These are phyloP conservation scores for Boletus edulis DNA, from an alignment of 768 basidiomycete species.

Conservation along the genomic window DNA sequence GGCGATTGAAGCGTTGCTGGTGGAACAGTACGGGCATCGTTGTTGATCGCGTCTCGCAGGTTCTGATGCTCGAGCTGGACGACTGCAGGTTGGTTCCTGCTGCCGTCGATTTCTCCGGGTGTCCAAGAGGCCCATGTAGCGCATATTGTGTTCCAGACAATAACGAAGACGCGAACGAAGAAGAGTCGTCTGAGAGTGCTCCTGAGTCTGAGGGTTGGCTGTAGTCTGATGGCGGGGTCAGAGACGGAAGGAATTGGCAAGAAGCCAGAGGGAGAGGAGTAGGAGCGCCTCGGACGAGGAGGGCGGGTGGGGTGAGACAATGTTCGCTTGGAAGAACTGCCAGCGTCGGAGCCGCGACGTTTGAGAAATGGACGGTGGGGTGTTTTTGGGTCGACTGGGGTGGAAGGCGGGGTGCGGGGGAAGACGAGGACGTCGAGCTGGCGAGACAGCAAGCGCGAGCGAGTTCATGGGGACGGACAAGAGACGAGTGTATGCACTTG, in stretches of 20 bases:
- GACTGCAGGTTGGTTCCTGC: slow-evolving; percentile 6
- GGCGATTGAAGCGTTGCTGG: slow-evolving; percentile 17
- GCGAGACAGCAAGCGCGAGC: slow-evolving; percentile 74
- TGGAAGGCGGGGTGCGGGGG: slow-evolving; percentile 56
- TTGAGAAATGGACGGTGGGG: slow-evolving; percentile 17
- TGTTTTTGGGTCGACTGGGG: slow-evolving; percentile 41
- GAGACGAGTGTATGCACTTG: neutral
- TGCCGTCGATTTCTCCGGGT: slow-evolving; percentile 24
- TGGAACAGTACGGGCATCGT: slow-evolving; percentile 18
- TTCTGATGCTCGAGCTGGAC: slow-evolving; percentile 8
- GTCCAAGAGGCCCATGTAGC: slow-evolving; percentile 54
- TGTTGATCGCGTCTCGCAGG: slow-evolving; percentile 4
- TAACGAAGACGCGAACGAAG: slow-evolving; percentile 66
- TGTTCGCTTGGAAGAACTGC: slow-evolving; percentile 42
- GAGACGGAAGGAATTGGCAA: slow-evolving; percentile 36
- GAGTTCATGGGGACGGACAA: slow-evolving; percentile 62
- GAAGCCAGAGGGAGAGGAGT: slow-evolving; percentile 60
- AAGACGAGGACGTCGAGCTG: slow-evolving; percentile 77
- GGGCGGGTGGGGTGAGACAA: slow-evolving; percentile 33
- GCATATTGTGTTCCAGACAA: slow-evolving; percentile 69
- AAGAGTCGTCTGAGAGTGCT: slow-evolving; percentile 56
- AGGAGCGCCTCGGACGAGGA: slow-evolving; percentile 51
- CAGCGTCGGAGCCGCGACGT: slow-evolving; percentile 29
- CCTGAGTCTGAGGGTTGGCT: slow-evolving; percentile 36
- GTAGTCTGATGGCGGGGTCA: slow-evolving; percentile 36